Conservation (phyloP, 306 rosid genomes). For the Morella rubra region DNA sequence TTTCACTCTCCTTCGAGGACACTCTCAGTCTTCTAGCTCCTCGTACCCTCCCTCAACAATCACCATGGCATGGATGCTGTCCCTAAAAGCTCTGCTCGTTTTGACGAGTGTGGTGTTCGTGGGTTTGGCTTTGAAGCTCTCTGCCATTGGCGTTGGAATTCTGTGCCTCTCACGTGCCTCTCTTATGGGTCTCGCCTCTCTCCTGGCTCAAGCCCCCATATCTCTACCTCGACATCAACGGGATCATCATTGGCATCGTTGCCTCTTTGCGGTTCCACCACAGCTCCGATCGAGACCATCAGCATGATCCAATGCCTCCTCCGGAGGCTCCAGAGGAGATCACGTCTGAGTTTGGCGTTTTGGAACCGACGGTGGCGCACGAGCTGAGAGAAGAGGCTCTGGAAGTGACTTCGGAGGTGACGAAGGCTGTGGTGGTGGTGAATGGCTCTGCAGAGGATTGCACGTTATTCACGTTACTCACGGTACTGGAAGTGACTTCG, state of each 20-base stretch:
- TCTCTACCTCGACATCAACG: conserved; percentile 59
- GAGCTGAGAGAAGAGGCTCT: too few relatives aligned
- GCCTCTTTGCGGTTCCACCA: conserved; percentile 55
- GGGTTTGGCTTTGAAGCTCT: conserved; percentile 45
- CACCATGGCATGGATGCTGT: conserved; percentile 47
- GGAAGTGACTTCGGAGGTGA: conserved; percentile 27
- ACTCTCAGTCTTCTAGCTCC: too few relatives aligned
- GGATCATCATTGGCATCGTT: conserved; percentile 69
- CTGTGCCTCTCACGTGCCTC: conserved; percentile 27
- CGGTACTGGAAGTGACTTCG: too few relatives aligned
- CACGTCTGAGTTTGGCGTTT: not conserved
- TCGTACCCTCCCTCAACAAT: too few relatives aligned
- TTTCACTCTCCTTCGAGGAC: too few relatives aligned
- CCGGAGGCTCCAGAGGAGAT: conserved; percentile 6
- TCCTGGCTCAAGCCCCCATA: conserved; percentile 73
- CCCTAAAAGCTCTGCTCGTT: conserved; percentile 38
- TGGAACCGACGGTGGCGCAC: conserved; percentile 7
- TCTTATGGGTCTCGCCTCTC: conserved; percentile 40
- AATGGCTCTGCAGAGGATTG: conserved; percentile 5
- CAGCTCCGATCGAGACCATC: not conserved
- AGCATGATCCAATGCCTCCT: not conserved
- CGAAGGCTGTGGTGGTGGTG: conserved; percentile 1
- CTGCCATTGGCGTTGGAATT: conserved; percentile 47
- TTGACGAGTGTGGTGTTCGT: conserved; percentile 42
- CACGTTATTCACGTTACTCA: too few relatives aligned